Evolutionary conservation across 176 grass and related monocot species (phyloP).

Genomic region (Phragmites australis): DNA sequence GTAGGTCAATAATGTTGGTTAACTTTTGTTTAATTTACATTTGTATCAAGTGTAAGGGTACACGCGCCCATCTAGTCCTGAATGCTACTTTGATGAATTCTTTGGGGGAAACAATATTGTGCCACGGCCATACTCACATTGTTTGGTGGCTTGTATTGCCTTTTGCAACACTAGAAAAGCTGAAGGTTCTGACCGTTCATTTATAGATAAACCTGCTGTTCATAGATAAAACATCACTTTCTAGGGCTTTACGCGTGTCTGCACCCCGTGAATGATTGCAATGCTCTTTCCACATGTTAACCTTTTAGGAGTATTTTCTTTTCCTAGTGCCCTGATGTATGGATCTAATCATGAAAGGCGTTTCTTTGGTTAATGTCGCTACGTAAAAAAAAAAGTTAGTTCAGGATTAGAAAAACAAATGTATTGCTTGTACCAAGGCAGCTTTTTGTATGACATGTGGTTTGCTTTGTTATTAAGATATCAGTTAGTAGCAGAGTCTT

Average conservation of each 20-base stretch:
- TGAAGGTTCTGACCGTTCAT: conserved; percentile 36
- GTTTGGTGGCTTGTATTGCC: neutral
- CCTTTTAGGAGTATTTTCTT: conserved; percentile 21
- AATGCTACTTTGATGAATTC: neutral
- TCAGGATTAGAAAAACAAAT: conserved; percentile 14
- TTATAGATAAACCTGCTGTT: neutral
- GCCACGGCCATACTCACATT: neutral
- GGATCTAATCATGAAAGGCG: conserved; percentile 54
- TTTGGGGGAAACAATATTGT: neutral
- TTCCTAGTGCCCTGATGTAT: conserved; percentile 17
- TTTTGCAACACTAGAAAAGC: neutral
- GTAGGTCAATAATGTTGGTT: neutral
- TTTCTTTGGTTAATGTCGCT: conserved; percentile 36
- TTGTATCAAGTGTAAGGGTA: neutral
- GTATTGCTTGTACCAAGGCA: conserved; percentile 24
- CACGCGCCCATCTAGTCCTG: neutral
- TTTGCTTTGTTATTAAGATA: conserved; percentile 40
- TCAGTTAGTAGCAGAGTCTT: conserved; percentile 35
- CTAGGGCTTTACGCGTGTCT: conserved; percentile 32
- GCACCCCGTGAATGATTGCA: conserved; percentile 47
- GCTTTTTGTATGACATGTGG: conserved; percentile 49
- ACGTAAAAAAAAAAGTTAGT: conserved; percentile 18
- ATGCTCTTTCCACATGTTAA: conserved; percentile 47
- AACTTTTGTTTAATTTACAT: neutral
- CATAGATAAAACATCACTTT: conserved; percentile 26